A percentile compares a stretch with the other conserved stretches of the same genome.
Evolutionary conservation across 345 rosid genomes (phyloP).

Genomic region (thale cress (Arabidopsis thaliana)): DNA sequence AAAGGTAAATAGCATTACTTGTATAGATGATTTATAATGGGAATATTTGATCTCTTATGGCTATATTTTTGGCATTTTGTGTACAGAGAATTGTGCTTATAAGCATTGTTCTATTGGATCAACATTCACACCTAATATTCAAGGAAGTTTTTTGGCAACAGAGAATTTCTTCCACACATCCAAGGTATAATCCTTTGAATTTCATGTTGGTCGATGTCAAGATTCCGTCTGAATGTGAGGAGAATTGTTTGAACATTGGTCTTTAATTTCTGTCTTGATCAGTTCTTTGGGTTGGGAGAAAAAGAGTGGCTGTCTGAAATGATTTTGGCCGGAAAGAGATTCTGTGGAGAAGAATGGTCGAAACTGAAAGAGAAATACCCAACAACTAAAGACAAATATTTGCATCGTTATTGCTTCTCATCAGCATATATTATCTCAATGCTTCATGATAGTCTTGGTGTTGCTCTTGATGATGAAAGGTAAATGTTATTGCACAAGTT

Average conservation of each 20-base stretch:
- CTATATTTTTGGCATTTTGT: conserved; percentile 5
- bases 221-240: not conserved
- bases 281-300: conserved; percentile 75
- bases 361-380: conserved; percentile 60
- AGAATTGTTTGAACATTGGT: conserved; percentile 8
- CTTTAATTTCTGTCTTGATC: conserved; percentile 33
- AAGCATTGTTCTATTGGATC: conserved; percentile 74
- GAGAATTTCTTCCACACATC: conserved; percentile 90
- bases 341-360: conserved; percentile 88
- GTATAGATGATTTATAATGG: not conserved
- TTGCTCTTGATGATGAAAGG: conserved; percentile 70
- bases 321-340: conserved; percentile 59
- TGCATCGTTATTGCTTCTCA: conserved; percentile 78
- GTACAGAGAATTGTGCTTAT: conserved; percentile 68
- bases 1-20: conserved; percentile 55
- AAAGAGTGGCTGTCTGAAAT: conserved; percentile 65
- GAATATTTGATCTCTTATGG: conserved; percentile 17
- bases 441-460: conserved; percentile 87
- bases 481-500: conserved; percentile 25
- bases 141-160: conserved; percentile 60
- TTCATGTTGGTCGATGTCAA: conserved; percentile 3
- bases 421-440: conserved; percentile 82
- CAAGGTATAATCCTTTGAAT: conserved; percentile 50
- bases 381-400: conserved; percentile 59
- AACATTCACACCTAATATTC: conserved; percentile 73